A percentile compares a stretch with the other conserved stretches of the same genome.
Evolutionary conservation across 2,329 filamentous ascomycete genomes (phyloP).

Genomic region (Clonostachys sp.): DNA sequence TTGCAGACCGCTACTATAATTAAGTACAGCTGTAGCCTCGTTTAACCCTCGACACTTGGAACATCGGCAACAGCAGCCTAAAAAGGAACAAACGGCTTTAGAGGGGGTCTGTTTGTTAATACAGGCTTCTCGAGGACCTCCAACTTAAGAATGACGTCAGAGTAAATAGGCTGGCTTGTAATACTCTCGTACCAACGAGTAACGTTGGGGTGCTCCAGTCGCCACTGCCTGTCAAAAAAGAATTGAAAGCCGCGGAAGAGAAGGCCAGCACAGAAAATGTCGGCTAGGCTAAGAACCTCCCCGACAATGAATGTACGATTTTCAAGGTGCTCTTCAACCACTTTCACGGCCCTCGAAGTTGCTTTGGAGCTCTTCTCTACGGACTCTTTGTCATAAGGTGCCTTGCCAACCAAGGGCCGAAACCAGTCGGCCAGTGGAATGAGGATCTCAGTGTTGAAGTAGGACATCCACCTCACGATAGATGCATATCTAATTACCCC

Average conservation of each 20-base stretch:
- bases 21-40: no score
- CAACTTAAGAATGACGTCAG: conserved; percentile 69
- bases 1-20: no score
- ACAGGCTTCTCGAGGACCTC: conserved; percentile 79
- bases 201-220: conserved; percentile 74
- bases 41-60: no score
- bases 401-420: conserved; percentile 75
- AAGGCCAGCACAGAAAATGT: conserved; percentile 77
- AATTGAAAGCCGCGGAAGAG: conserved; percentile 84
- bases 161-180: conserved; percentile 87
- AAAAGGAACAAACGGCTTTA: conserved; percentile 57
- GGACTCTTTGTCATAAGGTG: conserved; percentile 95
- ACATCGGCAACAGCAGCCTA: no score
- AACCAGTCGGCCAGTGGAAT: conserved; percentile 72
- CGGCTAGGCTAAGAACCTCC: conserved; percentile 94
- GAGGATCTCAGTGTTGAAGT: conserved; percentile 84
- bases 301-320: conserved; percentile 95
- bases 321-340: conserved; percentile 82
- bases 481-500: conserved; percentile 67
- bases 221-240: conserved; percentile 90
- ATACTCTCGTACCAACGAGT: conserved; percentile 94
- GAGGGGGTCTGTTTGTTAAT: conserved; percentile 62
- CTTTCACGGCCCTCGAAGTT: conserved; percentile 60
- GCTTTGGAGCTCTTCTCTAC: conserved; percentile 75
- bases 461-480: conserved; percentile 97